A percentile compares a stretch with the other conserved stretches of the same genome.
Conservation (phyloP, 129 eudicot species). For the Lactuca saligna region DNA sequence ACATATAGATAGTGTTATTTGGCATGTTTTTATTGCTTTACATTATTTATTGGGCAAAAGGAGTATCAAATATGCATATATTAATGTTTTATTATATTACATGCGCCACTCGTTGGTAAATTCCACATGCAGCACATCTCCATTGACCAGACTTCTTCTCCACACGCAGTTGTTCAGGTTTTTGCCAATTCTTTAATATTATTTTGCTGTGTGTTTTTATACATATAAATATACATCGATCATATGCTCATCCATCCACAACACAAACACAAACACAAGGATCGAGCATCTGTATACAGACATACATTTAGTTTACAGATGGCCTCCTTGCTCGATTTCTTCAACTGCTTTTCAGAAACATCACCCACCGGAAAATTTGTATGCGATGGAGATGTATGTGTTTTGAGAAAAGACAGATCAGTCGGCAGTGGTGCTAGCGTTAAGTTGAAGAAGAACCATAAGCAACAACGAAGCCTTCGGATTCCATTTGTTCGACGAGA, state of each 20-base stretch:
- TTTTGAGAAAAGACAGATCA: constrained; percentile 28
- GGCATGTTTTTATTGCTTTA: neutral
- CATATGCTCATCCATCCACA: neutral
- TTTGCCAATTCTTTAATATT: neutral
- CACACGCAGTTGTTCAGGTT: constrained; percentile 15
- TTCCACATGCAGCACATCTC: constrained; percentile 28
- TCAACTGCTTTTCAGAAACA: constrained; percentile 34
- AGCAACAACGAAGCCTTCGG: constrained; percentile 33
- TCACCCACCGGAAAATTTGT: constrained; percentile 30
- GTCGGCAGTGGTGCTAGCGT: constrained; percentile 5
- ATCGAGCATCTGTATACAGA: neutral
- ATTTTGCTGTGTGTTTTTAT: neutral
- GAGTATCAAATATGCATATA: neutral
- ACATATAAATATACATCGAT: neutral
- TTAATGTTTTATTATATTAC: neutral
- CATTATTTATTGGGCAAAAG: neutral
- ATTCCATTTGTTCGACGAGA: constrained; percentile 26
- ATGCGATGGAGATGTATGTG: constrained; percentile 40
- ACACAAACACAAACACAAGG: constrained; percentile 6
- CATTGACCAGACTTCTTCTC: constrained; percentile 30
- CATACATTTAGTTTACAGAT: constrained; percentile 12
- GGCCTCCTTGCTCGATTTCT: constrained; percentile 34
- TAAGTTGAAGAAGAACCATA: constrained; percentile 17
- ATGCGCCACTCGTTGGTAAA: neutral
- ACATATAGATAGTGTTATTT: too few relatives aligned